A percentile compares a stretch with the other conserved stretches of the same genome.
Conservation (phyloP, 2,329 filamentous ascomycete species). For the Talaromyces rugulosus region DNA sequence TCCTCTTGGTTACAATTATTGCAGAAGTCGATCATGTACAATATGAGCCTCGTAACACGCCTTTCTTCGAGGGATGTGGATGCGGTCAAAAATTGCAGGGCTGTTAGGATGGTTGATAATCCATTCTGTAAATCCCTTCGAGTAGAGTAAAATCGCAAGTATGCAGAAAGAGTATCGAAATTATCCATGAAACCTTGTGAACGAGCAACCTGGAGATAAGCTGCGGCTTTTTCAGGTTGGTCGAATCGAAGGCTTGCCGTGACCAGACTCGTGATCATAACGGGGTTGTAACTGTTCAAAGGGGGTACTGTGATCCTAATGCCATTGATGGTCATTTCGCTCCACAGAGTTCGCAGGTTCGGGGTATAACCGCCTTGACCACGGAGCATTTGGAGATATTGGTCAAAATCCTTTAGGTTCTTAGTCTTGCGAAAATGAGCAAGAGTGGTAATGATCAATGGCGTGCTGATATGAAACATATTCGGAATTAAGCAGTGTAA, state of each 20-base stretch:
- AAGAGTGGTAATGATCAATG: conserved; percentile 34
- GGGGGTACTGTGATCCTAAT: conserved; percentile 35
- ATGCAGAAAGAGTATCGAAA: conserved; percentile 32
- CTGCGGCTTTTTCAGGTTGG: conserved; percentile 37
- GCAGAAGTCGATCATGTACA: conserved; percentile 37
- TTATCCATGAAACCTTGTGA: conserved; percentile 34
- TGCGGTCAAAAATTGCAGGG: conserved; percentile 32
- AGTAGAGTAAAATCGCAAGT: conserved; percentile 34
- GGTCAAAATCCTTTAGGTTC: conserved; percentile 38
- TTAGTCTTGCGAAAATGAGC: conserved; percentile 37
- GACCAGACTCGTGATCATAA: conserved; percentile 34
- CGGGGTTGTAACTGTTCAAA: conserved; percentile 27
- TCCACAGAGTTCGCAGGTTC: conserved; percentile 28
- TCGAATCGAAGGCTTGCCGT: conserved; percentile 36
- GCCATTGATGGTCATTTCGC: conserved; percentile 28
- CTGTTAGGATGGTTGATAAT: conserved; percentile 26
- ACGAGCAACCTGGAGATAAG: conserved; percentile 34
- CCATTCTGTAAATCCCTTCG: conserved; percentile 35
- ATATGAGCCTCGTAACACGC: conserved; percentile 31
- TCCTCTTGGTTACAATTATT: conserved; percentile 29
- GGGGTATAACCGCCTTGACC: conserved; percentile 30
- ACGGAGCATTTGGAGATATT: conserved; percentile 34
- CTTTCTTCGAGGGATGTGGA: conserved; percentile 25
- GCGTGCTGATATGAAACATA: conserved; percentile 30
- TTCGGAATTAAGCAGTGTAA: conserved; percentile 35